Evolutionary conservation across 768 basidiomycete genomes (phyloP), one percentile per base, ranked within the genome.

Genomic region (Calocera cornea): DNA sequence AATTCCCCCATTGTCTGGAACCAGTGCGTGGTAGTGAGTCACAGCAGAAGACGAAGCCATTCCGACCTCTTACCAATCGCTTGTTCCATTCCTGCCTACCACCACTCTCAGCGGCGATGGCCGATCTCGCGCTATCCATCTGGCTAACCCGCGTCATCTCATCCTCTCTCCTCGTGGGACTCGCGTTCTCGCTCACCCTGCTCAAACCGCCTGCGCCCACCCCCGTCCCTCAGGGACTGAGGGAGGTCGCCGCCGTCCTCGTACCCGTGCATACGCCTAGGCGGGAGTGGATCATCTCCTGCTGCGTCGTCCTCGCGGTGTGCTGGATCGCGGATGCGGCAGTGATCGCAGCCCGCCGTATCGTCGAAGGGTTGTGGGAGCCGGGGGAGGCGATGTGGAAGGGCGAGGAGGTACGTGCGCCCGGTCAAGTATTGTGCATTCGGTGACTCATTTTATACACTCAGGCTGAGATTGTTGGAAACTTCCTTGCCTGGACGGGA

Each of bases 271-370:
- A 83, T 68, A 80, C 86, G 65, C 93, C 93, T 44, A 87, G 94
- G 73, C 85, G 88, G 68, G 82, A 83, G 44, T 76, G 86, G 68
- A 92, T 97, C 74, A 81, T 94, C 64, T 75, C 81, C 49, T 78
- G 91, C 69, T 80, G 95, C 60, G 83, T 87, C 64, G 78, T 93
- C 65, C 74, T 82, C 27, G 83, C 89, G n/a, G 75, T 87, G 65
- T 86, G 88, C 19, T 95, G 86, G 74, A 80, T 95, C 64, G 76
- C 85, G 34, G 92, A 95, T 73, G 93, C 90, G 17, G 79, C 87
- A 34, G 80, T 87, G 17, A 87, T 90, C 72, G 83, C 88, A 47
- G 78, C 83, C 3, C 83, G 81, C 73, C 82, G 86, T n/a, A 80
- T 92, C 47, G 73, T 92, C 67, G 79, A 83, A 70, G 84, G 86